Conservation (phyloP, 805 yeast genomes). For the Candida fluviatilis region DNA sequence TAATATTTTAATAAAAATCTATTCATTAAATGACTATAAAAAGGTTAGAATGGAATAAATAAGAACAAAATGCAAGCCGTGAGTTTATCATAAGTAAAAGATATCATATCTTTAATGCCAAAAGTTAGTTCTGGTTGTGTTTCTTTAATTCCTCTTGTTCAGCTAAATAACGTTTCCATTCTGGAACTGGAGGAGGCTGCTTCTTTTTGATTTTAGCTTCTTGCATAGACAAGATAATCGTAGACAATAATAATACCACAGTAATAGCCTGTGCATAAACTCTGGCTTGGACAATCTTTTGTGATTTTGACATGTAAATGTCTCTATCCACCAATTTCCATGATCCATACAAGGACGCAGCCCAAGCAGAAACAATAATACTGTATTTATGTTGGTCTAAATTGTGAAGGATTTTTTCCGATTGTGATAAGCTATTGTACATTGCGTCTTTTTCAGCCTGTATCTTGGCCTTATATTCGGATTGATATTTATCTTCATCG, state of each 20-base stretch:
- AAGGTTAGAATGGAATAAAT: not conserved
- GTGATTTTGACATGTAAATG: conserved; percentile 64
- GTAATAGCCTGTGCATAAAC: conserved; percentile 84
- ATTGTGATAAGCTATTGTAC: conserved; percentile 47
- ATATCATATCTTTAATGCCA: not conserved
- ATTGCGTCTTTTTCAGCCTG: conserved; percentile 44
- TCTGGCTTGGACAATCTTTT: conserved; percentile 80
- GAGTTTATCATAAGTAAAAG: not conserved
- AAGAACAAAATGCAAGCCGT: not conserved
- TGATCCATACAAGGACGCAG: conserved; percentile 72
- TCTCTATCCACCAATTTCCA: conserved; percentile 70
- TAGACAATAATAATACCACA: conserved; percentile 61
- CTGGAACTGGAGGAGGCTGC: conserved; percentile 27
- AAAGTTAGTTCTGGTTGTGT: not conserved
- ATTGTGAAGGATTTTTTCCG: conserved; percentile 48
- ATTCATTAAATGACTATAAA: not conserved
- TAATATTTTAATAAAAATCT: too few species aligned
- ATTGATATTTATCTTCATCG: conserved; percentile 57
- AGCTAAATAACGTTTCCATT: conserved; percentile 28
- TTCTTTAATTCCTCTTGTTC: conserved; percentile 15
- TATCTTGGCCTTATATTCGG: conserved; percentile 36
- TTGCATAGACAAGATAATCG: conserved; percentile 59
- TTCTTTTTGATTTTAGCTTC: conserved; percentile 48
- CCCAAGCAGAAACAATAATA: conserved; percentile 73
- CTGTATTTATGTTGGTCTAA: conserved; percentile 57